phyloP scores from a whole-genome alignment of 108 stramenopile species.

The Pseudonitzschia delicatissima region DNA sequence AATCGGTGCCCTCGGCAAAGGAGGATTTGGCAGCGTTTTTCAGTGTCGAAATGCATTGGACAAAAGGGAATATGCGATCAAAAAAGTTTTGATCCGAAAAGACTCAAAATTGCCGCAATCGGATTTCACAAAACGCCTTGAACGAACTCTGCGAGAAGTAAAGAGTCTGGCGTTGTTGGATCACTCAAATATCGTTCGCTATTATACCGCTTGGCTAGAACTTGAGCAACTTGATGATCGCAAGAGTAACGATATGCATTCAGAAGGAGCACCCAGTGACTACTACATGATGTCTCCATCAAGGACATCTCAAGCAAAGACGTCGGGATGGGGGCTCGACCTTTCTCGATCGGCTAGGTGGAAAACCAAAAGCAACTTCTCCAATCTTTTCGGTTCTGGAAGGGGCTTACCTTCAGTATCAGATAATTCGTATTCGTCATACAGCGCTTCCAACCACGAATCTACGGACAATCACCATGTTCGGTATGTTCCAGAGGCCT shows the following conservation, averaged over 20 bases:
- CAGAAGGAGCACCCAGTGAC: constrained; percentile 6
- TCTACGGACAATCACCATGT: too few relatives aligned
- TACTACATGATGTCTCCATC: constrained; percentile 21
- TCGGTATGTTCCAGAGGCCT: constrained; percentile 2
- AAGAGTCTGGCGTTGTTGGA: constrained; percentile 88
- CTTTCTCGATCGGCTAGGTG: neutral
- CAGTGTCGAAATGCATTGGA: constrained; percentile 77
- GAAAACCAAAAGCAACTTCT: constrained; percentile 6
- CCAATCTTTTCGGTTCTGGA: neutral
- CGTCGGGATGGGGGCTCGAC: neutral
- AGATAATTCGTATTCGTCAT: constrained; percentile 11
- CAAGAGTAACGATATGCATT: neutral
- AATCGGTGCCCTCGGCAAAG: constrained; percentile 69
- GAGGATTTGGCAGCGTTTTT: constrained; percentile 91
- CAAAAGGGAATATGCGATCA: constrained; percentile 91
- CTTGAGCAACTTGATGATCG: constrained; percentile 38
- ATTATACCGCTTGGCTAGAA: constrained; percentile 97
- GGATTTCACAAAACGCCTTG: constrained; percentile 61
- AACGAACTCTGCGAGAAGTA: constrained; percentile 93
- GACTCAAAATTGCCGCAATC: constrained; percentile 24
- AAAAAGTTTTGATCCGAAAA: constrained; percentile 77
- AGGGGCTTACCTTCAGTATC: constrained; percentile 5
- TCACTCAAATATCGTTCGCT: constrained; percentile 94
- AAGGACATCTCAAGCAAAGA: neutral
- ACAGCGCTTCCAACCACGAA: neutral